Base-by-base conservation (phyloP, 2,329 filamentous ascomycete genomes). In the Pseudohalonectria lignicola region DNA sequence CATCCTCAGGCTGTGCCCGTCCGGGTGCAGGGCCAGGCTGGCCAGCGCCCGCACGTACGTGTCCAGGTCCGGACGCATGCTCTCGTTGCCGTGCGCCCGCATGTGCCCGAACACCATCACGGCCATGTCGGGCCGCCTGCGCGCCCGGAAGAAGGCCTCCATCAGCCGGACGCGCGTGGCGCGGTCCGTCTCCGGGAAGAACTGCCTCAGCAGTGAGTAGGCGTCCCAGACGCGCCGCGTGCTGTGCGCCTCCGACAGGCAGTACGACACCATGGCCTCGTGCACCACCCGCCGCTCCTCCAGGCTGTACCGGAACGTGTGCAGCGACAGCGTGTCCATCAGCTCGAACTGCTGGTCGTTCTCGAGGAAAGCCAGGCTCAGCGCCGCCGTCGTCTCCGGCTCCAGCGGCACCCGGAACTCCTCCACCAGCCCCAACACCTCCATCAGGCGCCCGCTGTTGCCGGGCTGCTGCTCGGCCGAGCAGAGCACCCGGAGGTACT, bases 71-170 rank as follows among this genome's bases (percentile, higher is more conserved):
- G 92, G 86, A 1, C 82, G 75, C 17, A 76, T 73, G 2, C 64
- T 61, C 3, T 63, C 62, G 41, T 79, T 74, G 18, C 71, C 67
- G 45, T 87, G 80, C 36, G 82, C 72, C n/a, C 87, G 82, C 88
- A 96, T 96, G 55, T 95, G 86, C 12, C 84, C 84, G 58, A 98
- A 95, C 25, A 94, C 78, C 44, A 87, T 71, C 34, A 77, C 78
- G 3, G 85, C 88, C 72, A 95, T 87, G 51, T 96, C 88, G 11
- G 85, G 71, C 10, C 87, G 77, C 20, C 74, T 70, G 29, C 86
- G 79, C 7, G 69, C 62, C 4, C 44, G 45, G 53, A 93, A 94
- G 60, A 96, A 95, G 17, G 73, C 67, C 17, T 79, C 71, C 84
- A 98, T 94, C 32, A 95, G 66, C 19, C 68, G 59, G 12, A 79